These are phyloP conservation scores for Trichoderma asperellum DNA, from an alignment of 2,329 filamentous ascomycete genomes.

Conservation along the genomic window DNA sequence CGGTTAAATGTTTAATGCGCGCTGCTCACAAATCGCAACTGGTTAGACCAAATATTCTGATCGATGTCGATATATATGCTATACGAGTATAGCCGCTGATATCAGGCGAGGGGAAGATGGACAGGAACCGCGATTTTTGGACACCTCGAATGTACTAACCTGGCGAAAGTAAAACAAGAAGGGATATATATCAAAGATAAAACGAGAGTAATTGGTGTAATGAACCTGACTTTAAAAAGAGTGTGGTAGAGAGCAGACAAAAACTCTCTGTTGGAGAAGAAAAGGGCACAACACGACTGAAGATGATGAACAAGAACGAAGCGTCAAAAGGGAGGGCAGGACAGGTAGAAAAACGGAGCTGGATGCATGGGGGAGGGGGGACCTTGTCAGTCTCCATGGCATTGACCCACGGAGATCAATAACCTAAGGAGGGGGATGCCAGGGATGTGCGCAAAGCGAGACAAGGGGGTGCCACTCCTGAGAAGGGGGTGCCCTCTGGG, in stretches of 20 bases:
- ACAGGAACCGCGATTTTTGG: neutral
- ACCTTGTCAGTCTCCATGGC: slow-evolving; percentile 23
- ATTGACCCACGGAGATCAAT: slow-evolving; percentile 28
- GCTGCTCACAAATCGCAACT: slow-evolving; percentile 15
- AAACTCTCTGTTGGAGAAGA: slow-evolving; percentile 55
- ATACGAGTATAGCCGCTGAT: neutral
- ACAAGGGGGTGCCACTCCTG: slow-evolving; percentile 28
- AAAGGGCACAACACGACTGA: slow-evolving; percentile 44
- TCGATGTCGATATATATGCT: neutral
- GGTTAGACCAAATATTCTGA: slow-evolving; percentile 8
- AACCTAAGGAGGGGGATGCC: slow-evolving; percentile 13
- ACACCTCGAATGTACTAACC: slow-evolving; percentile 16
- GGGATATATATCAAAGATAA: slow-evolving; percentile 4
- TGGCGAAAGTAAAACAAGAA: slow-evolving; percentile 5
- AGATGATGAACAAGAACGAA: slow-evolving; percentile 36
- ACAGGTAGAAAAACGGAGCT: slow-evolving; percentile 27
- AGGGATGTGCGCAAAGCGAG: slow-evolving; percentile 24
- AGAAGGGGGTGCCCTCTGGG: slow-evolving; percentile 26
- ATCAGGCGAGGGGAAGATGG: neutral
- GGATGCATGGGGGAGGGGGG: slow-evolving; percentile 10
- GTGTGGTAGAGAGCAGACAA: slow-evolving; percentile 56
- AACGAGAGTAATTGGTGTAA: slow-evolving; percentile 32
- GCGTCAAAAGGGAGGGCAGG: slow-evolving; percentile 28
- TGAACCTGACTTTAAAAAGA: slow-evolving; percentile 49
- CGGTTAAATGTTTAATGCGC: slow-evolving; percentile 7